These are phyloP conservation scores for Talaromyces sp. DNA, from an alignment of 2,329 filamentous ascomycete species.

Conservation along the genomic window DNA sequence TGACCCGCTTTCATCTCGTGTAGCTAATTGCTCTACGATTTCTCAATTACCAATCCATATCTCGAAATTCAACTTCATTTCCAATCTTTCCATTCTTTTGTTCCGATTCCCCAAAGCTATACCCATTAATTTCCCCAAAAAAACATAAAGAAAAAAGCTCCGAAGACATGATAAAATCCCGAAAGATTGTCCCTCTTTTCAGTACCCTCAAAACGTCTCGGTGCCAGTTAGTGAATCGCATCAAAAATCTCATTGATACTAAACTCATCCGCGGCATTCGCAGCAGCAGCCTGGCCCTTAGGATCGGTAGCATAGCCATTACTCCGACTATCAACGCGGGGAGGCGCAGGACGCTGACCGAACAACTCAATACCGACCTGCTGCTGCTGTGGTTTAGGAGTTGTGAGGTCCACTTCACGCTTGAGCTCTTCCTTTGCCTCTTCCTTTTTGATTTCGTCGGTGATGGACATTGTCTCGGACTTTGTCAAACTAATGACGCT, in stretches of 20 bases:
- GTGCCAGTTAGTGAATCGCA: neutral
- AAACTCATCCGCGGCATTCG: neutral
- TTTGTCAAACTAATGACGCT: neutral
- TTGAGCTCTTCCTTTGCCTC: neutral
- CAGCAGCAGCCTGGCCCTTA: neutral
- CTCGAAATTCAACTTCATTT: neutral
- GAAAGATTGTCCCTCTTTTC: no score
- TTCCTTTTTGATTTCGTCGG: neutral
- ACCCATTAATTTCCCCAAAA: neutral
- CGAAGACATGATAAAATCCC: neutral
- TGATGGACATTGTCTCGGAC: neutral
- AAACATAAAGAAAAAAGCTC: neutral
- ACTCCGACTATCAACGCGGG: neutral
- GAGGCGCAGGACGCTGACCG: neutral
- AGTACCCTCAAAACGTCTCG: neutral
- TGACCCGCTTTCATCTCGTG: neutral
- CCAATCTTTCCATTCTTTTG: neutral
- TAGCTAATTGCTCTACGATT: neutral
- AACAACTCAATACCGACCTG: neutral
- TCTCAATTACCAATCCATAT: neutral
- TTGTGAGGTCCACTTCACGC: neutral
- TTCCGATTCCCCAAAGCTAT: neutral
- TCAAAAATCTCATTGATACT: conserved; percentile 2
- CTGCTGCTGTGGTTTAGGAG: neutral
- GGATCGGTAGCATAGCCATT: neutral